Percentiles rank a stretch among this genome's conserved stretches.
These are phyloP conservation scores for Penicillium roqueforti DNA, from an alignment of 495 filamentous ascomycete species.

Conservation along the genomic window DNA sequence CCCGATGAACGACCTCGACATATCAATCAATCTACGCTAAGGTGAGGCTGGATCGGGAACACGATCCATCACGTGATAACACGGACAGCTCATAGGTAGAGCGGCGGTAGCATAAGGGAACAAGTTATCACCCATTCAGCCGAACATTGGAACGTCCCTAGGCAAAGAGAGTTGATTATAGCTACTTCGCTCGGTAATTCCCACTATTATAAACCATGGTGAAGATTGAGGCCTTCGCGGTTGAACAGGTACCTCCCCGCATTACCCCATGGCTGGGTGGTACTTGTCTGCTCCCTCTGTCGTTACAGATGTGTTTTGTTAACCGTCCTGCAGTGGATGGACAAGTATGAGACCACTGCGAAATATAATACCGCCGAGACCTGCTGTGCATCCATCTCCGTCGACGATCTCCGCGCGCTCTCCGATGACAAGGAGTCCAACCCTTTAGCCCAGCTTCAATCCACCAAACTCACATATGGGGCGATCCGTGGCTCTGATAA, in stretches of 20 bases:
- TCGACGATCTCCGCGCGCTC: constrained; percentile 62
- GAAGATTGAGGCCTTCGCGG: constrained; percentile 64
- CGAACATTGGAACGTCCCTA: not conserved
- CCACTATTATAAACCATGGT: constrained; percentile 48
- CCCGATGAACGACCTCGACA: too few species aligned
- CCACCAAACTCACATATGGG: constrained; percentile 63
- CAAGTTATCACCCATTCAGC: not conserved
- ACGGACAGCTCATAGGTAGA: not conserved
- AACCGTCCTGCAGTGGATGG: constrained; percentile 71
- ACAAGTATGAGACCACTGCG: constrained; percentile 68
- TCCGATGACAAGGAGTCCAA: constrained; percentile 49
- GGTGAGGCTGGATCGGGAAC: too few species aligned
- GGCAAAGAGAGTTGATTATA: not conserved
- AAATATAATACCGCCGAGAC: constrained; percentile 86
- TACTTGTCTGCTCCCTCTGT: not conserved
- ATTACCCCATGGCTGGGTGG: constrained; percentile 7
- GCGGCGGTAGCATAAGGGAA: not conserved
- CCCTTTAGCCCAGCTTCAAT: constrained; percentile 34
- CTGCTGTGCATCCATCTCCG: constrained; percentile 75
- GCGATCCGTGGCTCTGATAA: constrained; percentile 64
- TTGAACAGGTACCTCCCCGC: constrained; percentile 61
- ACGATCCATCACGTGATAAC: not conserved
- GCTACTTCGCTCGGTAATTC: not conserved
- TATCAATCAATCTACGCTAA: too few species aligned
- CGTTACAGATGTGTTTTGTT: not conserved